Evolutionary conservation across 495 filamentous ascomycete genomes (phyloP), one percentile per base, ranked within the genome.

Genomic region (Niebla homalea): DNA sequence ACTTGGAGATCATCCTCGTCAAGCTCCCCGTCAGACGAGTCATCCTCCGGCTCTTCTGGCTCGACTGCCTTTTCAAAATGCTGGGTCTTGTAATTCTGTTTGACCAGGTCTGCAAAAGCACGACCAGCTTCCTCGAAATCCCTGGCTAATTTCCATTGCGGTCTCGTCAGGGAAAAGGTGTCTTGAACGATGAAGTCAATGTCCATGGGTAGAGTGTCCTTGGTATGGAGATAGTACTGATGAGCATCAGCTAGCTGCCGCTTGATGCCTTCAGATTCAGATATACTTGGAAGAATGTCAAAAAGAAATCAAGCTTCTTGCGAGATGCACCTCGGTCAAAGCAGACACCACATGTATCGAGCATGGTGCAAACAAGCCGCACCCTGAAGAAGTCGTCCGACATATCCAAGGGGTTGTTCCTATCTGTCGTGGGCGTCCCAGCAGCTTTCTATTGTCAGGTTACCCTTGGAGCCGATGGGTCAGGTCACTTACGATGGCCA

Each of bases 221-320:
- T 99, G n/a, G 84, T 85, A 58, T 82, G 79, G 52, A 95, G 83
- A 70, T 99, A 99, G 62, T 95, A 96, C 78, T 89, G 47, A 6
- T 16, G n/a, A 10, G 25, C 39, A 38, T 62, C 48, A 66, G 60
- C 58, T 50, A 57, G 26, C 45, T 36, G 29, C 15, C 19, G 11
- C 21, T 23, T n/a, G 46, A 20, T 2, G 36, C 2, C 44, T 18
- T 16, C 36, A 7, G 14, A 23, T 40, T 14, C 19, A 48, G 53
- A 47, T 21, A 49, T 63, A 78, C 77, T 66, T 89, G 92, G 63
- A 97, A 88, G 67, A 96, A 99, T 0, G 84, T 90, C 46, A 99
- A 74, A 71, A 96, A 99, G 66, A 94, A 97, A 60, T 99, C 92
- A 15, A 99, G 76, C 70, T 96, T 99, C 72, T 95, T 97, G 61